Evolutionary conservation across 345 rosid species (phyloP), one percentile per base, ranked within the genome.

Genomic region (Eucalyptus regnans): DNA sequence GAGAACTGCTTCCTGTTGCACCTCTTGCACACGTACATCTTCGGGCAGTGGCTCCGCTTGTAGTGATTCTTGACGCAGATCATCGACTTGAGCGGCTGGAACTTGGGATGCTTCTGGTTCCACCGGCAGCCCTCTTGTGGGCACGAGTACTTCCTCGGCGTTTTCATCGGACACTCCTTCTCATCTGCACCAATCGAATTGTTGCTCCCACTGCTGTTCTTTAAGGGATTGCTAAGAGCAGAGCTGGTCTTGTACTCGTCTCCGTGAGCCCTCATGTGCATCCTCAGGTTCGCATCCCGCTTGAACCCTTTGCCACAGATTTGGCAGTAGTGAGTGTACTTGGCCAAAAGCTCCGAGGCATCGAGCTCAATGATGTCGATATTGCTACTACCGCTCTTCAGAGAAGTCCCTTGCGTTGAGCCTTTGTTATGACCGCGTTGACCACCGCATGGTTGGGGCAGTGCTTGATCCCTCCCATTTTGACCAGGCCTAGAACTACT

Each of bases 191-290:
- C 33, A 14, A 14, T 86, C 50, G 41, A 76, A 33, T 23, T 86
- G 20, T 7, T 84, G 50, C 43, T 83, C 50, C 87, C 33, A 4
- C 14, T 87, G 4, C 90, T 91, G 91, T 93, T 95, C 91, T 86
- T 89, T 15, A 91, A 56, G 51, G 98, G 98, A 66, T 93, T 94
- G 87, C 90, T 91, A 86, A 97, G 93, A n/a, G 99, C 96, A 16
- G 95, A 95, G 4, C 86, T 93, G 51, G 95, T 96, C 92, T 97
- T 96, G 93, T 96, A 96, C 80, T 94, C 96, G 51, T 97, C 98
- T 4, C 99, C 98, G 15, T 97, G 99, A 25, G 99, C 98, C 91
- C 99, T 94, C 99, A 97, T 97, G 89, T 97, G 99, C 99, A 97
- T 97, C 93, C 99, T 94, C 87, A 96, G 88, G 91, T 97, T 97